phyloP scores from a whole-genome alignment of 768 basidiomycete species.

The Leccinum broughii region DNA sequence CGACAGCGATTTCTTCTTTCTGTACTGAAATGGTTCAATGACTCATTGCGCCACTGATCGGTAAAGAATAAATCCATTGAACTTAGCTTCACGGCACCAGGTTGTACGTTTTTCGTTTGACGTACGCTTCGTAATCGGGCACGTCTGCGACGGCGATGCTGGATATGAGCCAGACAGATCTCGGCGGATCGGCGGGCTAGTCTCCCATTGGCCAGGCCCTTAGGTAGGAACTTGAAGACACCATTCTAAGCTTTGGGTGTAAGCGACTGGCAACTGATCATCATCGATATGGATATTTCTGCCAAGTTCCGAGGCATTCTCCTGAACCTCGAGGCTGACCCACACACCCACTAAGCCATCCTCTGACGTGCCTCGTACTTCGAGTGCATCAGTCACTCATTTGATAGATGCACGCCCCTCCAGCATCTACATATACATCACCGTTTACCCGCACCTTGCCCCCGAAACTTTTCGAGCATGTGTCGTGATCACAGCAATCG shows the following conservation, averaged over 20 bases:
- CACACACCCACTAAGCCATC: conserved; percentile 20
- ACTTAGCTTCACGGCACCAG: neutral
- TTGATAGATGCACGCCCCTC: conserved; percentile 12
- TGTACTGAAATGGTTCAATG: neutral
- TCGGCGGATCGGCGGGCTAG: neutral
- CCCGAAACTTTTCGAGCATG: conserved; percentile 34
- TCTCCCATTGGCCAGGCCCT: neutral
- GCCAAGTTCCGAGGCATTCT: conserved; percentile 1
- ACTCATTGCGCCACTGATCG: conserved; percentile 4
- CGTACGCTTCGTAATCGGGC: conserved; percentile 1
- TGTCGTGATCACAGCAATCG: conserved; percentile 66
- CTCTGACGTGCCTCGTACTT: conserved; percentile 17
- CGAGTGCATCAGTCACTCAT: conserved; percentile 18
- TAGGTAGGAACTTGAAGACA: too few relatives aligned
- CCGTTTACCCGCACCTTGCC: conserved; percentile 29
- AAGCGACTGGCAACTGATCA: neutral
- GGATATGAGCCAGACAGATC: neutral
- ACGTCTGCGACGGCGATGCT: conserved; percentile 3
- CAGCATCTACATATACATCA: conserved; percentile 24
- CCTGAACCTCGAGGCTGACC: neutral
- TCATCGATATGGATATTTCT: neutral
- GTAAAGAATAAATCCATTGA: conserved; percentile 8
- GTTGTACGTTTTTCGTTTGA: neutral
- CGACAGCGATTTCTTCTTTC: neutral
- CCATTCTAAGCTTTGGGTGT: neutral